Evolutionary conservation across 1,284 basidiomycete species (phyloP).

Genomic region (Polyporus tsugae): DNA sequence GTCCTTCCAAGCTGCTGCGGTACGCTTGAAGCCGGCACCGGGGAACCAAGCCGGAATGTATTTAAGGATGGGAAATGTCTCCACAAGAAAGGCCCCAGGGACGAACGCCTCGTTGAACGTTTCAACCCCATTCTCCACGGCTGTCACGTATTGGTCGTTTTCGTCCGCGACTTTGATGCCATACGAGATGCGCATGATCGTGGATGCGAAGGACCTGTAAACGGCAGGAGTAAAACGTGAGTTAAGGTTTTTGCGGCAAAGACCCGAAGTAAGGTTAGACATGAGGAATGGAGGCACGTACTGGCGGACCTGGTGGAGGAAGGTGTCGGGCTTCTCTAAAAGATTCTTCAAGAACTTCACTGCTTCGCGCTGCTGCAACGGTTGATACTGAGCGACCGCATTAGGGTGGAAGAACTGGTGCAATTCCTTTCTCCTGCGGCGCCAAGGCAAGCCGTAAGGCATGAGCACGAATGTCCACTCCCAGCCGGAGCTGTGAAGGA

Average conservation of each 20-base stretch:
- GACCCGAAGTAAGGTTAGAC: not conserved
- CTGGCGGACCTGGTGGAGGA: constrained; percentile 17
- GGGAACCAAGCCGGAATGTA: constrained; percentile 9
- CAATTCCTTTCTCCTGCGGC: constrained; percentile 12
- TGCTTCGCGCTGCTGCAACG: constrained; percentile 14
- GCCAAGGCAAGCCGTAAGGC: constrained; percentile 21
- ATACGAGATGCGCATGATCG: constrained; percentile 15
- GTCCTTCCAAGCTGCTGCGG: not conserved
- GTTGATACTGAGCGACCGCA: constrained; percentile 14
- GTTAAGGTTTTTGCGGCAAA: not conserved
- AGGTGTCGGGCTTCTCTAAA: constrained; percentile 11
- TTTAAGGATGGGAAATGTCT: constrained; percentile 10
- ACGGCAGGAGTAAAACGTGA: not conserved
- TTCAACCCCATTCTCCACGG: not conserved
- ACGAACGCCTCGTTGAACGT: constrained; percentile 7
- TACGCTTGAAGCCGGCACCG: constrained; percentile 14
- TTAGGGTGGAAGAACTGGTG: constrained; percentile 22
- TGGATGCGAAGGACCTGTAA: constrained; percentile 13
- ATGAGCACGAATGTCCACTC: constrained; percentile 15
- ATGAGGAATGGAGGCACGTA: constrained; percentile 7
- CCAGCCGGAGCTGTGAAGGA: not conserved
- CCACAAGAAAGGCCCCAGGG: constrained; percentile 14
- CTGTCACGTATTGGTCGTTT: constrained; percentile 10
- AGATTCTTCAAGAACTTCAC: constrained; percentile 14
- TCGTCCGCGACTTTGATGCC: constrained; percentile 14